Percentiles rank a stretch among this genome's conserved stretches.
Evolutionary conservation across 192 early-diverging fungal species (phyloP).

Genomic region (Entophlyctis luteolus): DNA sequence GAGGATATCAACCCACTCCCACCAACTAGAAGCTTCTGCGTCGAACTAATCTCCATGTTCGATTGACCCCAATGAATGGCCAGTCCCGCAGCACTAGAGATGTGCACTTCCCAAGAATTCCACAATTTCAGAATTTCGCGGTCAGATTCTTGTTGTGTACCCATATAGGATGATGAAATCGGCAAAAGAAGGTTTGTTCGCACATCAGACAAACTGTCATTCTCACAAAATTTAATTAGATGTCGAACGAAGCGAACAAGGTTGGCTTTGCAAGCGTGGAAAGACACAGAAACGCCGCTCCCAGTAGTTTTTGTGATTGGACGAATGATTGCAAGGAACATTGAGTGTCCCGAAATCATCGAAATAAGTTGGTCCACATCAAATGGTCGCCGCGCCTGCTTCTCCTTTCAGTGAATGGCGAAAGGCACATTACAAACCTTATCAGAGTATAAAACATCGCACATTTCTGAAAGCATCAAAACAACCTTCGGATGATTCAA

Average conservation of each 20-base stretch:
- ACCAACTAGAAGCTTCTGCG: constrained; percentile 24
- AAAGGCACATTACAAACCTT: constrained; percentile 12
- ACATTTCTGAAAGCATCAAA: not conserved
- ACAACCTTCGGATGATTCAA: constrained; percentile 21
- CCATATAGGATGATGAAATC: constrained; percentile 47
- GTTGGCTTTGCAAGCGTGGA: constrained; percentile 36
- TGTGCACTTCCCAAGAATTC: constrained; percentile 56
- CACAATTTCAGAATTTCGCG: constrained; percentile 54
- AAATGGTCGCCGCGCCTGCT: constrained; percentile 22
- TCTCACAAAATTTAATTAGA: constrained; percentile 31
- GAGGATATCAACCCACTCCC: constrained; percentile 29
- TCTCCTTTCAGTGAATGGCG: not conserved
- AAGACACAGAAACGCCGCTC: not conserved
- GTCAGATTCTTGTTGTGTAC: constrained; percentile 52
- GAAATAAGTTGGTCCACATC: constrained; percentile 33
- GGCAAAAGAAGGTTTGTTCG: not conserved
- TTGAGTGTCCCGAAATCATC: constrained; percentile 41
- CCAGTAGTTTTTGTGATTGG: not conserved
- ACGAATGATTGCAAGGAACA: constrained; percentile 28
- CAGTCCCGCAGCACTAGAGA: constrained; percentile 55
- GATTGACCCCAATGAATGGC: constrained; percentile 58
- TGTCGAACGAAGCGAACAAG: constrained; percentile 51
- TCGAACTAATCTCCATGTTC: constrained; percentile 25
- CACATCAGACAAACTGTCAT: not conserved
- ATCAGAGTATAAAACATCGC: constrained; percentile 4